These are phyloP conservation scores for Pharus latifolius DNA, from an alignment of 176 grass and related monocot species.

Conservation along the genomic window DNA sequence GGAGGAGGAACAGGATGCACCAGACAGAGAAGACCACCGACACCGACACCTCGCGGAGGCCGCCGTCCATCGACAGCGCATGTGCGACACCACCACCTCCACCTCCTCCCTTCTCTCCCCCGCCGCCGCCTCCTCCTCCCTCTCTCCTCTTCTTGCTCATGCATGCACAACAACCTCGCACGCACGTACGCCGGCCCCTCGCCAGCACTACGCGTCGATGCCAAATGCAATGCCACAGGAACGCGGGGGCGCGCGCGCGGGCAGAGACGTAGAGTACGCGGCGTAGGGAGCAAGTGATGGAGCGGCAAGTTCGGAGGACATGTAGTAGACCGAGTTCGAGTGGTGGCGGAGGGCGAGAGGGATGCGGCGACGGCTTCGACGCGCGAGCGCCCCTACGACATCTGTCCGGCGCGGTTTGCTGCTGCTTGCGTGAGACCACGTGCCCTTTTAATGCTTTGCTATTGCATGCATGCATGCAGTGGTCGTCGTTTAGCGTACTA, in stretches of 20 bases:
- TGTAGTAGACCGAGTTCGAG: too few relatives aligned
- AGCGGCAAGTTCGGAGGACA: slow-evolving; percentile 32
- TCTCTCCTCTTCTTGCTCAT: slow-evolving; percentile 64
- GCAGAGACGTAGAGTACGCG: background rate
- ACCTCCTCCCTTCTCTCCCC: background rate
- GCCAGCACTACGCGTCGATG: background rate
- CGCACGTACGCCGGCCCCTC: background rate
- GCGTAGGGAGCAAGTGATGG: slow-evolving; percentile 7
- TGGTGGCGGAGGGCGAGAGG: background rate
- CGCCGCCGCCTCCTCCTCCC: slow-evolving; percentile 24
- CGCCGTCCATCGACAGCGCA: slow-evolving; percentile 47
- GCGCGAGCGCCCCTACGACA: background rate
- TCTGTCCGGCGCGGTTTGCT: background rate
- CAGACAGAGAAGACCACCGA: slow-evolving; percentile 57
- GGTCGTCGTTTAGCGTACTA: too few relatives aligned
- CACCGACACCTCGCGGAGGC: slow-evolving; percentile 61
- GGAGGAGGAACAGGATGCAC: slow-evolving; percentile 65
- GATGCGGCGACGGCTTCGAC: background rate
- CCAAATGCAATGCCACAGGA: background rate
- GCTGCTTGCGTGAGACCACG: too few relatives aligned
- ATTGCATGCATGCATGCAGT: too few relatives aligned
- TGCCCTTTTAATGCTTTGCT: too few relatives aligned
- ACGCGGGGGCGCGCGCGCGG: background rate
- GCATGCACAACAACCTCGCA: background rate
- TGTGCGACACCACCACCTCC: background rate